A percentile compares a stretch with the other conserved stretches of the same genome.
phyloP scores from a whole-genome alignment of 169 alveolate species.

The Babesia gibsoni region DNA sequence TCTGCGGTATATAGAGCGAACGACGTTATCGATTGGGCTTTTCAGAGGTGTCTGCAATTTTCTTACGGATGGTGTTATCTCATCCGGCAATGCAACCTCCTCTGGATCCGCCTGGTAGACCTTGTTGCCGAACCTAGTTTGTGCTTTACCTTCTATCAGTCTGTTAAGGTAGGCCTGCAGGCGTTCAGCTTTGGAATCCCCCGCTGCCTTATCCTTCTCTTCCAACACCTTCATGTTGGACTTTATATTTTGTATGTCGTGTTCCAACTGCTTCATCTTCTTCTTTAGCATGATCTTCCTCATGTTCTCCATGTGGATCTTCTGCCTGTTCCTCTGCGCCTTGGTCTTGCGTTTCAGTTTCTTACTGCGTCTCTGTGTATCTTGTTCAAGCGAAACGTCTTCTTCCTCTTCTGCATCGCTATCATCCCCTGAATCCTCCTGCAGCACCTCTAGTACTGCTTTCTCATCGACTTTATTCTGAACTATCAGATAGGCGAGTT shows the following conservation, averaged over 20 bases:
- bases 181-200: background rate
- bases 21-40: conserved; percentile 38
- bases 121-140: conserved; percentile 34
- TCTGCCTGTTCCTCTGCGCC: conserved; percentile 39
- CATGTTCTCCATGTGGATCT: conserved; percentile 16
- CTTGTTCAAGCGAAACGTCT: conserved; percentile 9
- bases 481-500: background rate
- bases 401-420: background rate
- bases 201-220: background rate
- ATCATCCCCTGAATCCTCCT: conserved; percentile 1
- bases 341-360: conserved; percentile 25
- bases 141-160: conserved; percentile 13
- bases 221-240: background rate
- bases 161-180: conserved; percentile 12
- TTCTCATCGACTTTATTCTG: conserved; percentile 19
- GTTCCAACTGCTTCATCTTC: conserved; percentile 27
- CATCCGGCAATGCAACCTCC: conserved; percentile 32
- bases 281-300: conserved; percentile 25
- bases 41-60: conserved; percentile 27
- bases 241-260: conserved; percentile 37
- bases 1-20: conserved; percentile 46
- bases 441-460: background rate
- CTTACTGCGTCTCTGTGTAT: background rate
- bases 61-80: conserved; percentile 1
- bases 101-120: conserved; percentile 30